Base-by-base conservation (phyloP, 805 yeast genomes). In the Candida bentonensis region DNA sequence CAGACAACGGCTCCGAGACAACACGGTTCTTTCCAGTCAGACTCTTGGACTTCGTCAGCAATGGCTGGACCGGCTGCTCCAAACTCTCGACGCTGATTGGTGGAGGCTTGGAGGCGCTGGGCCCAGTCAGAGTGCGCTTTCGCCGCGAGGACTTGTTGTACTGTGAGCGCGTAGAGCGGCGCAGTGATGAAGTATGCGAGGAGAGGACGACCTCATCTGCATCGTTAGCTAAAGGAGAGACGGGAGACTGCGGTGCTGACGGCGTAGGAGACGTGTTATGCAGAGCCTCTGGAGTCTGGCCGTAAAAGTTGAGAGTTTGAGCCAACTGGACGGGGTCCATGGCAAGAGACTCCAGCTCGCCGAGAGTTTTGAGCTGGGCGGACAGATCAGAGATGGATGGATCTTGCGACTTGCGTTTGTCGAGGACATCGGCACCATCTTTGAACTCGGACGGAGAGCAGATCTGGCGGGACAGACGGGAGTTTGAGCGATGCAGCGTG, bases 291-390 rank as follows among this genome's bases (percentile, higher is more conserved):
- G 21, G 46, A 30, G 21, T 33, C 36, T 30, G 36, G 13, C 36
- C 36, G 20, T 30, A 27, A 17, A 44, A 44, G 3, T 89, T 80
- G 42, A 86, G 67, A 1, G 92, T 78, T 54, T 94, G 67, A 0
- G 94, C 95, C 45, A 85, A 66, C 0, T 94, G 77, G 3, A 81
- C 79, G 0, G 95, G 94, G 64, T 85, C 94, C 33, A 79, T 73
- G 3, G 86, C 78, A 39, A 55, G 46, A 23, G 57, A 47, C 41
- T 57, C 94, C 61, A 78, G 67, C 50, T 78, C 80, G 0, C 89
- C 77, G 40, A 87, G 65, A 40, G 72, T 75, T 50, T 83, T 82
- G 44, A 88, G 66, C 59, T 88, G 95, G 48, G 66, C 74, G 2
- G 94, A 80, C 17, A 62, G 53, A 23, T 59, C 56, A 13, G 58